Evolutionary conservation across 1,139 yeast genomes (phyloP).

Genomic region (Nakaseomyces glabratus): DNA sequence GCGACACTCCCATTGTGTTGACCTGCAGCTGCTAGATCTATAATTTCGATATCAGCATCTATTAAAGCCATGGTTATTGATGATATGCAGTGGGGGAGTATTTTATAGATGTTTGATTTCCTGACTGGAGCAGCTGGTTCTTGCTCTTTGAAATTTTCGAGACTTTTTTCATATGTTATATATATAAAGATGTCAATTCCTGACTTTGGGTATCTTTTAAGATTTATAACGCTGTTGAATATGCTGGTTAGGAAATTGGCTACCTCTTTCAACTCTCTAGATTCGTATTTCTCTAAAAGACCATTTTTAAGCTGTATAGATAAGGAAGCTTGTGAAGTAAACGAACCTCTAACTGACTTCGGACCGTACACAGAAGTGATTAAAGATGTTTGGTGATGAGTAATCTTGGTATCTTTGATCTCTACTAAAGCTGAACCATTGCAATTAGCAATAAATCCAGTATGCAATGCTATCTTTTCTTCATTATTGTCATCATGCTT

Average conservation of each 20-base stretch:
- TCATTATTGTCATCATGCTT: constrained; percentile 5
- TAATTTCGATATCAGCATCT: constrained; percentile 73
- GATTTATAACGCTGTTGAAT: constrained; percentile 39
- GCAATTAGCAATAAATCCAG: constrained; percentile 60
- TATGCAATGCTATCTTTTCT: constrained; percentile 36
- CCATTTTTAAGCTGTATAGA: constrained; percentile 54
- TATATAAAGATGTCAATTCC: constrained; percentile 75
- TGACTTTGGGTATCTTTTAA: constrained; percentile 79
- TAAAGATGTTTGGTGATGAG: constrained; percentile 33
- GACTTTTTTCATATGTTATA: constrained; percentile 28
- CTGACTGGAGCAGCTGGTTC: neutral
- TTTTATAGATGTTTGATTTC: constrained; percentile 11
- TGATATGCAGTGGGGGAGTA: constrained; percentile 33
- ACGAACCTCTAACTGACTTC: constrained; percentile 72
- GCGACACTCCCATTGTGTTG: constrained; percentile 34
- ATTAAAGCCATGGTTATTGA: constrained; percentile 66
- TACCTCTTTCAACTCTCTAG: constrained; percentile 30
- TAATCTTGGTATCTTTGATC: constrained; percentile 41
- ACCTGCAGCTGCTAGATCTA: constrained; percentile 72
- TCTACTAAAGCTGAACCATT: constrained; percentile 82
- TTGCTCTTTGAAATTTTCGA: constrained; percentile 10
- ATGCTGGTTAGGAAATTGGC: constrained; percentile 31
- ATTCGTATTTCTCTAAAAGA: constrained; percentile 26
- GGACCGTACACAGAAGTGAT: constrained; percentile 82
- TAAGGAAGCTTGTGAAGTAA: constrained; percentile 58